phyloP scores from a whole-genome alignment of 2,329 filamentous ascomycete species.

The Botrytis hyacinthi region DNA sequence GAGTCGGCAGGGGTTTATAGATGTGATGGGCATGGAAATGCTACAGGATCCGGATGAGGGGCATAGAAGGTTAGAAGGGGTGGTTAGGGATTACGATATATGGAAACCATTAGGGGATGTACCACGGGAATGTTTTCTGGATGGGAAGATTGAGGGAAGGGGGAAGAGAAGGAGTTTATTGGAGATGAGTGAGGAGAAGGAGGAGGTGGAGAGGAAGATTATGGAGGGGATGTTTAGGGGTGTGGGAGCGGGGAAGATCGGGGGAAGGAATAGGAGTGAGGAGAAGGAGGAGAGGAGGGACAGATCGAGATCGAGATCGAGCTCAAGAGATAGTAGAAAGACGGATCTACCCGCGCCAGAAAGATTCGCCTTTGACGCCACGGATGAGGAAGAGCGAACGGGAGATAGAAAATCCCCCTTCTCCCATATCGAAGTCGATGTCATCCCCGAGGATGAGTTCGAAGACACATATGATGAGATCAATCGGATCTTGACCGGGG shows the following conservation, averaged over 20 bases:
- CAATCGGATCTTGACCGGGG: neutral
- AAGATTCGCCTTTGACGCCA: neutral
- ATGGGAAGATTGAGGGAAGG: neutral
- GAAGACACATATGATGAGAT: neutral
- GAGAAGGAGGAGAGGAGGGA: neutral
- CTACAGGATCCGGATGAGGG: constrained; percentile 27
- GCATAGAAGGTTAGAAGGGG: constrained; percentile 23
- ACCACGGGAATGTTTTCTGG: constrained; percentile 28
- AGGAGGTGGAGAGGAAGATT: constrained; percentile 12
- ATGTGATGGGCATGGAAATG: constrained; percentile 36
- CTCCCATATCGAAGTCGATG: neutral
- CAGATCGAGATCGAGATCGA: neutral
- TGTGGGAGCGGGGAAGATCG: neutral
- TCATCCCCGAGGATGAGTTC: neutral
- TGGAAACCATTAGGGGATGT: constrained; percentile 30
- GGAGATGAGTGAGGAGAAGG: constrained; percentile 21
- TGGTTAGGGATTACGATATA: constrained; percentile 26
- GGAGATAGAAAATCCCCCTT: neutral
- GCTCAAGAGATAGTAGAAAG: neutral
- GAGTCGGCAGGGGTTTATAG: constrained; percentile 61
- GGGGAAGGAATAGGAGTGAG: neutral
- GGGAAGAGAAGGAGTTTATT: constrained; percentile 17
- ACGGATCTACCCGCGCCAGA: neutral
- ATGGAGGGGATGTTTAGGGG: constrained; percentile 11
- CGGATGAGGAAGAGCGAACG: neutral